Base-by-base conservation (phyloP, 805 yeast species). In the Metschnikowia arizonensis region DNA sequence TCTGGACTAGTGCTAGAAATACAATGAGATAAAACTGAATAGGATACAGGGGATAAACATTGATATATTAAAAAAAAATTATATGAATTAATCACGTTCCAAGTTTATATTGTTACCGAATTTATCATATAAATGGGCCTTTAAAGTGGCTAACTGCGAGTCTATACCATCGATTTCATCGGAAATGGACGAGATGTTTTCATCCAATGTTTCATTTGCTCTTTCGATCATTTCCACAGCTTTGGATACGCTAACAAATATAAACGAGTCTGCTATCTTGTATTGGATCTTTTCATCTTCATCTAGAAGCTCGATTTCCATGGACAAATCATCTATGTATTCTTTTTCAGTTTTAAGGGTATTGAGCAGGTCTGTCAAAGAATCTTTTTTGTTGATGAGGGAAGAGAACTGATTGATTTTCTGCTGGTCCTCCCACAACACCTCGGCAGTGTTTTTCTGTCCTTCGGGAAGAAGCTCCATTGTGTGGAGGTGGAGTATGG, bases 51-150 rank as follows among this genome's bases (percentile, higher is more conserved):
- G n/a, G n/a, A n/a, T n/a, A n/a, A n/a, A n/a, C n/a, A n/a, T n/a
- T n/a, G n/a, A n/a, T n/a, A n/a, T n/a, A n/a, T n/a, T n/a, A n/a
- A n/a, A n/a, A n/a, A n/a, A 6, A 24, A 24, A 8, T 24, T 12
- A n/a, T 5, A 28, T 28, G 31, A 12, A 17, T 28, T 28, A 37
- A 25, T 37, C 40, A 37, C 82, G 70, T 61, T 91, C 99, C 39
- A 91, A 69, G 61, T 90, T 90, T 60, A 91, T 93, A 47, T 88
- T 82, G 55, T 78, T 79, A 21, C 98, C 99, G 60, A 91, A 93
- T 63, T 86, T 88, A 14, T 87, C 88, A 59, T 91, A 93, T 45
- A 91, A 70, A n/a, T 72, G 74, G 28, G 78, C 76, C 67, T 91
- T 91, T 57, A 91, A 74, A 24, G 64, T 75, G 8, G 64, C 63